Conservation (phyloP, 495 filamentous ascomycete species). For the Symbiotaphrina buchneri region DNA sequence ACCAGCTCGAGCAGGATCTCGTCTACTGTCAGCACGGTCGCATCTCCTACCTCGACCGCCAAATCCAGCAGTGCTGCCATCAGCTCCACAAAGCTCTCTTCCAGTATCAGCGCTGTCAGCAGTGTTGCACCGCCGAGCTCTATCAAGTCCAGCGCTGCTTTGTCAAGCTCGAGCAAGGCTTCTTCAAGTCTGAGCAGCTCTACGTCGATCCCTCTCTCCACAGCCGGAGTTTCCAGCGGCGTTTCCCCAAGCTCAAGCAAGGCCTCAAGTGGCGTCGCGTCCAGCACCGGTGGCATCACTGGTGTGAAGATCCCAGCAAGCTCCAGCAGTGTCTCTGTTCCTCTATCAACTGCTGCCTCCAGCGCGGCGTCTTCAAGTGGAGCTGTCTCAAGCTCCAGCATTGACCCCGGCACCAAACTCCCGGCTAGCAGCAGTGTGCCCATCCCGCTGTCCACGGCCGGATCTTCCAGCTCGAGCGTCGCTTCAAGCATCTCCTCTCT, state of each 20-base stretch:
- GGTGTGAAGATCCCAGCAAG: too few species aligned
- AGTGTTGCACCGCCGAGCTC: background rate
- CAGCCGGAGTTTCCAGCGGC: background rate
- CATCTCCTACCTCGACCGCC: background rate
- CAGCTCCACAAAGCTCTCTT: background rate
- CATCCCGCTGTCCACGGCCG: background rate
- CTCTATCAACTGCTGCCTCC: background rate
- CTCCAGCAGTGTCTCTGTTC: too few species aligned
- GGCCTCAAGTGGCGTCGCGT: too few species aligned
- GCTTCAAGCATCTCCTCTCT: too few species aligned
- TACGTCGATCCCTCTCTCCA: background rate
- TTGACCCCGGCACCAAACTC: too few species aligned
- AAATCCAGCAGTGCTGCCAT: background rate
- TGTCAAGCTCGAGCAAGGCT: background rate
- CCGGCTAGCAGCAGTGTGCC: background rate
- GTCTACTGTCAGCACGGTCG: background rate
- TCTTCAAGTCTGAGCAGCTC: background rate
- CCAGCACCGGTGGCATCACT: too few species aligned
- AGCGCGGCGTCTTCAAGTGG: background rate
- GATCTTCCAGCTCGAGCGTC: background rate
- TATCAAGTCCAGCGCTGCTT: background rate
- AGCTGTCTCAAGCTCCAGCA: background rate
- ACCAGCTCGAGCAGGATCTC: background rate
- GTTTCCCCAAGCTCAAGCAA: background rate
- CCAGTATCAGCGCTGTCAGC: background rate